Evolutionary conservation across 371 early-diverging fungal genomes (phyloP).

Genomic region (Cokeromyces recurvatus): DNA sequence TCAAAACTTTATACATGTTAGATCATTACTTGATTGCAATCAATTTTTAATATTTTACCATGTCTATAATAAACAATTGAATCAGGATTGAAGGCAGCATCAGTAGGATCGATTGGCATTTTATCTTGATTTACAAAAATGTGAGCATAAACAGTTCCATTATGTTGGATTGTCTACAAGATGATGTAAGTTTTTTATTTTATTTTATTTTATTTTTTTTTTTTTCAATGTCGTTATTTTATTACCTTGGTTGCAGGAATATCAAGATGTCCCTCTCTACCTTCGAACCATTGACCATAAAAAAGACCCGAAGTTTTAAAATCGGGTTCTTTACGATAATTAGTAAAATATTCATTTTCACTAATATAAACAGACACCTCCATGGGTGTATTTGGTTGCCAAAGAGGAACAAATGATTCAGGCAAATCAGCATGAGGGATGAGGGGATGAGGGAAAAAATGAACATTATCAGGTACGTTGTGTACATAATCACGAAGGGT

Average conservation of each 20-base stretch:
- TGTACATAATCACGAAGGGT: slow-evolving; percentile 26
- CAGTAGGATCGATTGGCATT: slow-evolving; percentile 49
- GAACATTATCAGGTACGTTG: slow-evolving; percentile 29
- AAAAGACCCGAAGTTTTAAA: slow-evolving; percentile 54
- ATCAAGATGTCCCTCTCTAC: slow-evolving; percentile 33
- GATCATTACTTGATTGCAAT: too few species aligned
- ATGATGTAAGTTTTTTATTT: neutral
- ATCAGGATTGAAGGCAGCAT: slow-evolving; percentile 33
- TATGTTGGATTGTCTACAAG: slow-evolving; percentile 63
- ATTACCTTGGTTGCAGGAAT: slow-evolving; percentile 42
- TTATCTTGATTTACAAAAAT: slow-evolving; percentile 59
- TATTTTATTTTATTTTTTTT: neutral
- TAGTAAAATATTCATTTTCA: slow-evolving; percentile 48
- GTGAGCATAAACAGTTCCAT: slow-evolving; percentile 84
- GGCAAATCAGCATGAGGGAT: slow-evolving; percentile 28
- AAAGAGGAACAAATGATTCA: slow-evolving; percentile 33
- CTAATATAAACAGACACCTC: slow-evolving; percentile 53
- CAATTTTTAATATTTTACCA: too few species aligned
- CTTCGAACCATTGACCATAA: slow-evolving; percentile 57
- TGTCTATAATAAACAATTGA: slow-evolving; percentile 50
- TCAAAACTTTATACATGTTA: slow-evolving; percentile 53
- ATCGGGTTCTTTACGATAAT: slow-evolving; percentile 45
- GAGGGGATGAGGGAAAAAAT: slow-evolving; percentile 31
- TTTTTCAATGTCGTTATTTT: too few species aligned
- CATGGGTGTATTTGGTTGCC: slow-evolving; percentile 29